Percentiles rank a stretch among this genome's conserved stretches.
Evolutionary conservation across 768 basidiomycete species (phyloP).

Genomic region (Termitomyces sp.): DNA sequence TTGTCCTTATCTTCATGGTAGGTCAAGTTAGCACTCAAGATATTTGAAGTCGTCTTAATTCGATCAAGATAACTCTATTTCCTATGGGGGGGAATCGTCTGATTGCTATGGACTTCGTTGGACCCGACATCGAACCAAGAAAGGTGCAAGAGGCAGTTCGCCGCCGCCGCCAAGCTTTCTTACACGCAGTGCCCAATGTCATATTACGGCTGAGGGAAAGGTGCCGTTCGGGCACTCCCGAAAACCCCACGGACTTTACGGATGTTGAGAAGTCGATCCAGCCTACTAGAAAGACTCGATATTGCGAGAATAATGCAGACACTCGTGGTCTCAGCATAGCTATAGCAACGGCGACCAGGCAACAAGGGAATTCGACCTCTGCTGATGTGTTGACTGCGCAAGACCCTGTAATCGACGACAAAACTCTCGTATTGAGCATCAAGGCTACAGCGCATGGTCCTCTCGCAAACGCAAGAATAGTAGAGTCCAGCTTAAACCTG

Average conservation of each 20-base stretch:
- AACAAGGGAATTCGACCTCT: conserved; percentile 19
- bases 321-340: not conserved
- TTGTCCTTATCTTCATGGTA: conserved; percentile 57
- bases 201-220: conserved; percentile 5
- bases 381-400: conserved; percentile 9
- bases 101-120: conserved; percentile 57
- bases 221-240: not conserved
- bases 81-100: conserved; percentile 51
- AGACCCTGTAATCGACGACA: conserved; percentile 5
- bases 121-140: conserved; percentile 55
- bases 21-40: conserved; percentile 9
- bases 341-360: not conserved
- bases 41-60: not conserved
- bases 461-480: not conserved
- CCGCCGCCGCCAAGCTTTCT: conserved; percentile 24
- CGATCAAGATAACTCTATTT: conserved; percentile 53
- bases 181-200: conserved; percentile 13
- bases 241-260: not conserved
- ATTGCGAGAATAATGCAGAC: not conserved
- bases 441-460: not conserved
- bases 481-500: not conserved
- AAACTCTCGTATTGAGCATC: not conserved
- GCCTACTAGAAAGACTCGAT: not conserved
- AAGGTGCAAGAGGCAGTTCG: conserved; percentile 44
- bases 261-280: not conserved